phyloP scores from a whole-genome alignment of 805 yeast species.

The Lipomyces lipofer region DNA sequence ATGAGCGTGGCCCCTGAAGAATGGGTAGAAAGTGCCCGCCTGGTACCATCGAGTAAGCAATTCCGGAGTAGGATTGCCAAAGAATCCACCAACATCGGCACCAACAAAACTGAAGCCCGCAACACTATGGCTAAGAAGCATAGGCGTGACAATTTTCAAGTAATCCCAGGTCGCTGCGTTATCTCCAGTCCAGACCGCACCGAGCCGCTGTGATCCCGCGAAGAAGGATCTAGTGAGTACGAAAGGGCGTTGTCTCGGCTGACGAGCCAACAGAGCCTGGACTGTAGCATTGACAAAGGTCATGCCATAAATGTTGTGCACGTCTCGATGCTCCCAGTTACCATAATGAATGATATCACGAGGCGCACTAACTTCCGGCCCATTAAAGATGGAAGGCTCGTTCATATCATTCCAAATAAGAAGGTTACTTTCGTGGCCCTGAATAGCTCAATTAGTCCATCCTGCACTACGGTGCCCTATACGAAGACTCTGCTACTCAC shows the following conservation, averaged over 20 bases:
- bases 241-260: conserved; percentile 65
- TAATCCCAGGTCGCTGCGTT: conserved; percentile 93
- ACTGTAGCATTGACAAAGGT: conserved; percentile 80
- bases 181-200: conserved; percentile 98
- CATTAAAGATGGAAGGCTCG: conserved; percentile 93
- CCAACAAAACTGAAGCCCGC: conserved; percentile 92
- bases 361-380: conserved; percentile 91
- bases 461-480: too few relatives aligned
- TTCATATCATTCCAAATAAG: conserved; percentile 98
- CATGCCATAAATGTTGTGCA: conserved; percentile 83
- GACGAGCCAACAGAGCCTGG: conserved; percentile 59
- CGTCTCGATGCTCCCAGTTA: conserved; percentile 84
- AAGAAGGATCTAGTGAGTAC: conserved; percentile 81
- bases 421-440: conserved; percentile 54
- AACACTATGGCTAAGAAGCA: conserved; percentile 77
- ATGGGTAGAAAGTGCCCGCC: conserved; percentile 93
- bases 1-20: conserved; percentile 95
- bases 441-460: too few relatives aligned
- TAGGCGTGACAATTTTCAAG: conserved; percentile 75
- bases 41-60: conserved; percentile 92
- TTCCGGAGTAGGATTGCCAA: conserved; percentile 83
- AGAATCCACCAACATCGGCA: conserved; percentile 96
- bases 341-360: conserved; percentile 78
- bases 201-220: conserved; percentile 87
- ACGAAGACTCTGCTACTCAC: too few relatives aligned